Base-by-base conservation (phyloP, 2,329 filamentous ascomycete genomes). In the Periconia digitata region DNA sequence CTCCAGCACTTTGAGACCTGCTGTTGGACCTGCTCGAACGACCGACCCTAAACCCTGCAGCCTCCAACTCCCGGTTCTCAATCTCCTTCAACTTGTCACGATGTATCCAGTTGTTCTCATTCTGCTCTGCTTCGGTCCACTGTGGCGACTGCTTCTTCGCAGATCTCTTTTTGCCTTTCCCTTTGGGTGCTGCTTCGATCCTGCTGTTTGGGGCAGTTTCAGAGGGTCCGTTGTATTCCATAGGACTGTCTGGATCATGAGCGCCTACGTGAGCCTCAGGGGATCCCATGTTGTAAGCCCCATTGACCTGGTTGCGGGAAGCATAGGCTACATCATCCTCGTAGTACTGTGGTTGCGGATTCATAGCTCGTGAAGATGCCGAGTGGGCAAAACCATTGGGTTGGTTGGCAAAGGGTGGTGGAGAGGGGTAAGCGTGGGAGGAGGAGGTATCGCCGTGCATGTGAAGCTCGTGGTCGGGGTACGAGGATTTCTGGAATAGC, bases 11-110 rank as follows among this genome's bases (percentile, higher is more conserved):
- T 44, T 70, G 62, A 10, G 70, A 71, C 34, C 66, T 60, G 49
- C 69, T 72, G 54, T 70, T 70, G 15, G 67, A 69, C 40, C 70
- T 60, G 49, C 67, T 70, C 36, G 59, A 50, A 39, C 72, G 79
- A 49, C 74, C 77, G 73, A 54, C 84, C 77, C 51, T 76, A 59
- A 92, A 85, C 23, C 89, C 89, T 6, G 88, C 88, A 50, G 87
- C 88, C 67, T 90, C 86, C 53, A 94, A 79, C 72, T 94, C 89
- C 63, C 85, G 81, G 58, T 78, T 92, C 72, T 94, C 89, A 58
- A 92, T 94, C 64, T 83, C 83, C 46, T 87, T 89, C 52, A 94
- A 74, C 72, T 92, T 92, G 72, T 94, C 89, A 47, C 89, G 79
- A 64, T 94, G 89, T 60, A 94, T 92, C 89, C 89, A 94, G 69